Base-by-base conservation (phyloP, 768 basidiomycete species). In the Lentinula sp. region DNA sequence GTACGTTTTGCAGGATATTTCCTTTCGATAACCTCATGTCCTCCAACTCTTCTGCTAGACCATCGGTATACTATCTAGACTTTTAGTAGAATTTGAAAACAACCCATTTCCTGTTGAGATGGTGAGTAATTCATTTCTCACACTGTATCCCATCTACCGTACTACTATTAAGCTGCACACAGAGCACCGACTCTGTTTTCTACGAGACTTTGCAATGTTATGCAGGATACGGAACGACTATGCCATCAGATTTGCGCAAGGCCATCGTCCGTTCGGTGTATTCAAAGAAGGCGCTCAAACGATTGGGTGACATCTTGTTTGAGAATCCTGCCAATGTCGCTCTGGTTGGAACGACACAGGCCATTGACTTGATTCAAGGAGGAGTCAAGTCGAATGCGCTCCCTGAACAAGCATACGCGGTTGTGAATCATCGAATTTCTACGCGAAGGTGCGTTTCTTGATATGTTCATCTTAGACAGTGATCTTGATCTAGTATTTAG, bases 51-150 rank as follows among this genome's bases (percentile, higher is more conserved):
- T 18, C 34, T 39, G 5, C 16, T 32, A 52, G 81, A 77, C 78
- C 48, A 85, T 89, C 52, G 87, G 88, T 21, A 80, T 86, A 61
- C 77, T 89, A 31, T 74, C 87, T 1, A 67, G 75, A 1, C 66
- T 85, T 10, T 70, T 89, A 28, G 76, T 79, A 4, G 68, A 75
- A 16, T 69, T 85, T 23, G 87, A 88, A 43, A 61, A 62, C 3
- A 62, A 68, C 68, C 83, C 84, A 1, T 75, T 73, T 54, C 62
- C 66, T 9, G 65, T 66, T 7, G 70, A 73, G 13, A 74, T 86
- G 61, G 75, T 74, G 16, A 59, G 70, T 42, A 16, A 28, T 15
- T 4, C 23, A 28, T 32, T 9, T 13, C 45, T 21, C 46, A 54
- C 15, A 2, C 28, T 37, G n/a, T 35, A 34, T 13, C 7, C 4